Base-by-base conservation (phyloP, 345 rosid species). In the Garcia nutans region DNA sequence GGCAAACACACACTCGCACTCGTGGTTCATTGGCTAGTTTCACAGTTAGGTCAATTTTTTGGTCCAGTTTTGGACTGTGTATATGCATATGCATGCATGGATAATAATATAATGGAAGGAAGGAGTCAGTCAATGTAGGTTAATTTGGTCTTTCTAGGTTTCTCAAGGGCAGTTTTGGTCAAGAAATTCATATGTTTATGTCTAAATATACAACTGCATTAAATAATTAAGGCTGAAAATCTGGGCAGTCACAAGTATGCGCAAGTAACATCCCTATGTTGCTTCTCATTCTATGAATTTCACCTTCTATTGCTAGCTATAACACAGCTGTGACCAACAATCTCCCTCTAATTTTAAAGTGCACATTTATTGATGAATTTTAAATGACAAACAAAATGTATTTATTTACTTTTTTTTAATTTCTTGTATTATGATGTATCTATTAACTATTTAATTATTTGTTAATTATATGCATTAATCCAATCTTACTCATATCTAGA, bases 251-350 rank as follows among this genome's bases (percentile, higher is more conserved):
- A 15, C 19, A 52, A 0, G 16, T 3, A 20, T 52, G 56, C 56
- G 16, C 56, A 52, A 52, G 56, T 15, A 52, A 12, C 56, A 15
- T 52, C 50, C 50, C 10, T 12, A 47, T 47, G 5, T 47, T 47
- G 50, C 50, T 47, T 47, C 50, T 47, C 10, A 52, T 52, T 52
- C 3, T 15, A 52, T 16, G 19, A 47, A 47, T 47, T 9, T 47
- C 2, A 12, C 50, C 13, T 8, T 9, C 10, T 47, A 41, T 65
- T 66, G 16, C 4, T 22, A 28, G 8, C 69, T 52, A 6, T n/a
- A 47, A 50, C 60, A 62, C 63, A 74, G 77, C 77, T 74, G 77
- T 74, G n/a, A 13, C 8, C 12, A 9, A 19, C 41, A 5, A 37
- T 37, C 5, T 37, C 41, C 41, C 41, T 37, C 41, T 37, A 37